Evolutionary conservation across 345 rosid species (phyloP).

Genomic region (Moricandia moricandioides): DNA sequence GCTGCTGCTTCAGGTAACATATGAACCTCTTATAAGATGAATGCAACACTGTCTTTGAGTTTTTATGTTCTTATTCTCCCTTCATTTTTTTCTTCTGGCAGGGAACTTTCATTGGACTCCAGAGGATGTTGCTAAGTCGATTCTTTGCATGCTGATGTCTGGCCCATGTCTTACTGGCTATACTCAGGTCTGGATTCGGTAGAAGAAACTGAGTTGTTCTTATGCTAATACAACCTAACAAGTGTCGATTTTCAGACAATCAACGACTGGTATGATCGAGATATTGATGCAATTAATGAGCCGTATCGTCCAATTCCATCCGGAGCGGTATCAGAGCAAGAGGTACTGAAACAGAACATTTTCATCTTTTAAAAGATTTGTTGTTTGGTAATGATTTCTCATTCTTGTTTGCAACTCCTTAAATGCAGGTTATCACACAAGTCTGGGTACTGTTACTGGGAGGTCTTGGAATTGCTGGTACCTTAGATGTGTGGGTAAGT

Average conservation of each 20-base stretch:
- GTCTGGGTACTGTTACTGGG: conserved; percentile 83
- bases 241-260: conserved; percentile 56
- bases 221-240: conserved; percentile 9
- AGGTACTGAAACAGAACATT: conserved; percentile 41
- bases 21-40: not conserved
- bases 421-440: conserved; percentile 76
- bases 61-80: not conserved
- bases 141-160: conserved; percentile 93
- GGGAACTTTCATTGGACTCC: conserved; percentile 95
- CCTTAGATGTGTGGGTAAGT: conserved; percentile 91
- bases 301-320: conserved; percentile 98
- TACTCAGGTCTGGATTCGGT: conserved; percentile 62
- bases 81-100: conserved; percentile 30
- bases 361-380: not conserved
- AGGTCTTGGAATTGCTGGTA: conserved; percentile 80
- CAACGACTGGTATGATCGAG: conserved; percentile 95
- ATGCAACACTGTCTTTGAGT: not conserved
- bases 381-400: not conserved
- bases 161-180: conserved; percentile 98
- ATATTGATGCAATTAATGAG: conserved; percentile 93
- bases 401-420: conserved; percentile 15
- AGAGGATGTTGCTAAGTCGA: conserved; percentile 88
- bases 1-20: conserved; percentile 97
- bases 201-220: not conserved
- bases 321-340: conserved; percentile 84